Evolutionary conservation across 192 early-diverging fungal species (phyloP), one percentile per base, ranked within the genome.

Genomic region (Linderina pennispora): DNA sequence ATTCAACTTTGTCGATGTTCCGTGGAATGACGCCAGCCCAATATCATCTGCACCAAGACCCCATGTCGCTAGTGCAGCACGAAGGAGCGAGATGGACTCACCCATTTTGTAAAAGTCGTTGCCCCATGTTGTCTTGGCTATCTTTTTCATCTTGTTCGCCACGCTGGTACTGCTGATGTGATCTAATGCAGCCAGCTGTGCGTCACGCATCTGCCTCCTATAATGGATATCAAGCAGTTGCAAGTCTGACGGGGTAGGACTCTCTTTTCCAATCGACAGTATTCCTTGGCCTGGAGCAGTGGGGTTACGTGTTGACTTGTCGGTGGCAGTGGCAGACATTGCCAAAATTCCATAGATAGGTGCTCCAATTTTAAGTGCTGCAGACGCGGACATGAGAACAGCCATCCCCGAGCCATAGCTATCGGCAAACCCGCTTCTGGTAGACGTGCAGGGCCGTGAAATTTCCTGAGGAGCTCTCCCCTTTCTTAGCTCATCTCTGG

Each of bases 251-350:
- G 80, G 77, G 31, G 53, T 49, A 41, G 67, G 48, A 37, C 60
- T 53, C 65, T 92, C 88, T 34, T 85, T 79, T 46, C 88, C 90
- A 25, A 87, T 88, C 39, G 90, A 89, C 47, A 92, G 68, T 43
- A 92, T 87, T 74, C 90, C 90, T 57, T 86, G 84, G 32, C 90
- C 90, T 62, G 90, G 90, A 37, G 90, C 90, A 35, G 90, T 88
- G 22, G 91, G 77, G 18, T 86, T 88, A 36, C 90, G 82, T 47
- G 87, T 86, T 73, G 89, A 81, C 79, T 92, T 92, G 67, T 92
- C 90, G 32, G 86, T 86, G 40, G 90, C 88, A 42, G 88, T 92
- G 76, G 81, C 87, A 46, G 82, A 84, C 40, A 80, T 60, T 26
- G 81, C 90, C 53, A 92, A 71, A 53, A 92, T 84, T 77, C 80